Evolutionary conservation across 2,329 filamentous ascomycete species (phyloP), one percentile per base, ranked within the genome.

Genomic region (Didymella exigua): DNA sequence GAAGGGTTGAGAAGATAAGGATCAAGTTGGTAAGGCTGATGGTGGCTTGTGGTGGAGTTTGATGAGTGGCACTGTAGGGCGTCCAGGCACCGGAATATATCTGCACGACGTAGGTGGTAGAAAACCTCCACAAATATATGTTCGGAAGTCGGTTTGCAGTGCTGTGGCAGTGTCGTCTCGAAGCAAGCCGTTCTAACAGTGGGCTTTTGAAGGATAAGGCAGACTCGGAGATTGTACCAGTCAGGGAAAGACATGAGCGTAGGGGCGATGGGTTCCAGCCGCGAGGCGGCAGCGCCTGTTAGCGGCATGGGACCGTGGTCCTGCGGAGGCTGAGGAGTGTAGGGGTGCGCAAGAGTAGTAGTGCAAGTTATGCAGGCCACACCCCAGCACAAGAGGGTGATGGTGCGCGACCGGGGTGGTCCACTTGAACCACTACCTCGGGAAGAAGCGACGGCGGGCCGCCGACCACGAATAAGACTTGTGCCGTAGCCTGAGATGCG

Each of bases 271-370:
- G 46, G 61, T 61, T 67, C 70, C 62, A 71, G 69, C 68, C 68
- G 67, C 64, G 58, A 59, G 59, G 64, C 65, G 65, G 71, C 67
- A 70, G 72, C 71, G 71, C 63, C 66, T 73, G 68, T 71, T 71
- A 67, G 66, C 60, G 63, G 58, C 61, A 67, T 63, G 58, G 60
- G 65, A 65, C 63, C 66, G 60, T 73, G 65, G 44, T 69, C 57
- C 61, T 58, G 60, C 58, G 62, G 60, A 66, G 60, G 58, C 63
- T 65, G 60, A 63, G 56, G 53, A 54, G 49, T 46, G 52, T 59
- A 58, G 53, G 58, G 54, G 58, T 55, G 49, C 56, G 50, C 53
- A 57, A 59, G 52, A 58, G 57, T 49, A 53, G 46, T 42, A 59
- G 51, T 56, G 54, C 52, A 58, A 34, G 41, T 56, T 60, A 46